phyloP scores from a whole-genome alignment of 345 rosid genomes.

The Moricandia arvensis region DNA sequence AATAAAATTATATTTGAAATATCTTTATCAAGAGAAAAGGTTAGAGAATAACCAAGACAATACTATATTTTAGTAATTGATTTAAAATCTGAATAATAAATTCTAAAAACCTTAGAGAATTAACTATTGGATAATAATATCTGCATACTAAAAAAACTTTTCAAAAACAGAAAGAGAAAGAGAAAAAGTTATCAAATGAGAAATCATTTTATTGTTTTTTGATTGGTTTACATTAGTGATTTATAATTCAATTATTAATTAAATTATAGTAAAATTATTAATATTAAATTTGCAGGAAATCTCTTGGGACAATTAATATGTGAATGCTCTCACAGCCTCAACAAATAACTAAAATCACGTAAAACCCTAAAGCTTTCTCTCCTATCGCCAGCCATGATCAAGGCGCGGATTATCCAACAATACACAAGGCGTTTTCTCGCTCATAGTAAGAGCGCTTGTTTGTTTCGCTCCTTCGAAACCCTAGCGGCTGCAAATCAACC shows the following conservation, averaged over 20 bases:
- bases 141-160: no score
- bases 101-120: background rate
- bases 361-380: background rate
- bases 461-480: background rate
- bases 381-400: background rate
- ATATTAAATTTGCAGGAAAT: background rate
- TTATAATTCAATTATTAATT: no score
- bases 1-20: no score
- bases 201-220: background rate
- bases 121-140: background rate
- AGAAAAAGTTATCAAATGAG: background rate
- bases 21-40: no score
- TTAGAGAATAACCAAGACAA: no score
- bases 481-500: background rate
- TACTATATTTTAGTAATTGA: no score
- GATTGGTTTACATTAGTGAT: background rate
- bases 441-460: background rate
- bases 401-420: background rate
- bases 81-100: background rate
- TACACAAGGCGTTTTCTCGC: background rate
- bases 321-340: no score
- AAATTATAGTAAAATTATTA: no score
- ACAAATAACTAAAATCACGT: background rate
- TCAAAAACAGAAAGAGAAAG: background rate
- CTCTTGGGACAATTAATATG: background rate